phyloP scores from a whole-genome alignment of 164 flowering plant species.

The Cinnamomum micranthum region DNA sequence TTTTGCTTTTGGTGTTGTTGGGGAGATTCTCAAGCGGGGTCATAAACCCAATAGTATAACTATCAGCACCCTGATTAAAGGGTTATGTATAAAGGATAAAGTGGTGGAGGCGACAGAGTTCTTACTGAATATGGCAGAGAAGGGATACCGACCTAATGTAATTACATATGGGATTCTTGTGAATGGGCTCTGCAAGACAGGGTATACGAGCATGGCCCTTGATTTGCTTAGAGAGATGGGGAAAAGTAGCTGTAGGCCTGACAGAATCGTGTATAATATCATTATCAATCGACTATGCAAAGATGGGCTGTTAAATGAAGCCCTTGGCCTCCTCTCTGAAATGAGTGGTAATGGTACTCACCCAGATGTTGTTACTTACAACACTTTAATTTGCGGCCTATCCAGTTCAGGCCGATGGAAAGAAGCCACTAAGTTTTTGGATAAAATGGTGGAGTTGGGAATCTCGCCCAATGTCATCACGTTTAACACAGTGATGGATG shows the following conservation, averaged over 20 bases:
- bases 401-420: slow-evolving; percentile 3
- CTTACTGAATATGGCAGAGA: slow-evolving; percentile 9
- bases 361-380: slow-evolving; percentile 11
- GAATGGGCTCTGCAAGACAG: slow-evolving; percentile 13
- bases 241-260: not conserved
- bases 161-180: slow-evolving; percentile 13
- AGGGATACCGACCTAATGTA: not conserved
- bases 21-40: slow-evolving; percentile 18
- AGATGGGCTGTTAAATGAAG: not conserved
- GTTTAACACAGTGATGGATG: slow-evolving; percentile 6
- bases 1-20: slow-evolving; percentile 13
- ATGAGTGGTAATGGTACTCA: slow-evolving; percentile 1
- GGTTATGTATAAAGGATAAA: slow-evolving; percentile 8
- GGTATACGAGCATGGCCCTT: slow-evolving; percentile 8
- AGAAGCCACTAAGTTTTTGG: slow-evolving; percentile 7
- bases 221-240: slow-evolving; percentile 11
- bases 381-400: slow-evolving; percentile 6
- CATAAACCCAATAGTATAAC: not conserved
- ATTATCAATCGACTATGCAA: slow-evolving; percentile 3
- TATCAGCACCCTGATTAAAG: slow-evolving; percentile 16
- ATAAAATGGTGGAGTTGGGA: slow-evolving; percentile 6
- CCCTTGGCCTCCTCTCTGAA: not conserved
- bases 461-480: slow-evolving; percentile 6
- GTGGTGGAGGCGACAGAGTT: slow-evolving; percentile 1
- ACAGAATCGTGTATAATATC: not conserved